Evolutionary conservation across 2,329 filamentous ascomycete species (phyloP), one percentile per base, ranked within the genome.

Genomic region (Aspergillus felis): DNA sequence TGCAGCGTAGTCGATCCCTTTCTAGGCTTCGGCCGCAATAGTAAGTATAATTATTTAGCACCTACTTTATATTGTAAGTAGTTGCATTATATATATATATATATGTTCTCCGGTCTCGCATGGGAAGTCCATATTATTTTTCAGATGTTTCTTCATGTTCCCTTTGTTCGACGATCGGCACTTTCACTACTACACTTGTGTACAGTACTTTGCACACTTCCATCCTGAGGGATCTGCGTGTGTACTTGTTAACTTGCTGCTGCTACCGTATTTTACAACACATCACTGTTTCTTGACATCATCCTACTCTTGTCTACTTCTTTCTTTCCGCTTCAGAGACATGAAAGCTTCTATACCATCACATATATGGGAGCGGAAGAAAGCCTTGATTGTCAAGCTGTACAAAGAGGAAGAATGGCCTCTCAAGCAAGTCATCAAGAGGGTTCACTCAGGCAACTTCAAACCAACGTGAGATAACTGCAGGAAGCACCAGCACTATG

Each of bases 391-490:
- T 61, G 69, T 73, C 48, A 71, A 70, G 35, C 60, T 76, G 48
- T 77, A 77, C 55, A 76, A 74, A 65, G 74, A 76, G 27, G 74
- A 77, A 55, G 75, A 77, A 71, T 77, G 75, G 75, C 75, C 75
- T 4, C 63, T 77, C 52, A 77, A 77, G 56, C 75, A 77, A 55
- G 75, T 77, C 52, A 77, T 77, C 54, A 77, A 77, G 61, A 71
- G 75, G 63, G 75, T 77, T 41, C 73, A 75, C 14, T 73, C 72
- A 5, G 67, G 71, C 24, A 70, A 76, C 54, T 77, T 77, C 62
- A 72, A 77, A 58, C 75, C 75, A 20, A 77, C 74, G 75, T 77
- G 57, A 65, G 73, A 55, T 20, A 28, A n/a, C 2, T 42, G 12
- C 17, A 3, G 14, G n/a, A 42, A 20, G 14, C 41, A 35, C n/a